Evolutionary conservation across 2,329 filamentous ascomycete genomes (phyloP), one percentile per base, ranked within the genome.

Genomic region (Fusarium coffeatum): DNA sequence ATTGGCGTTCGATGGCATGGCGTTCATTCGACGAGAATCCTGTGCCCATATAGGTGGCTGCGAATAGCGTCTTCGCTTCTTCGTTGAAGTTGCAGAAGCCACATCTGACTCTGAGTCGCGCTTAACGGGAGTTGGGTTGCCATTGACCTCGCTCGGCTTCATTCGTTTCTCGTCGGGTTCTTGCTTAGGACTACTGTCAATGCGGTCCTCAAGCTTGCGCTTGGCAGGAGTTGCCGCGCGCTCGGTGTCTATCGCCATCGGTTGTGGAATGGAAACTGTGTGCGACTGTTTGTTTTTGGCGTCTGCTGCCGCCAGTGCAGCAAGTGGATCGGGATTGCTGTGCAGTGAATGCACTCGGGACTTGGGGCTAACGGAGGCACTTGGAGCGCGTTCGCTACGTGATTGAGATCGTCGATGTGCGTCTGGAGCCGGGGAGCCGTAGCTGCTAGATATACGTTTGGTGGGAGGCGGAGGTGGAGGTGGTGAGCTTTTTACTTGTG

Each of bases 311-410:
- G 78, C 78, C 15, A 74, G 59, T 22, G 68, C 66, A 43, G 70
- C 61, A 22, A 72, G 66, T 43, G 71, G 73, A 53, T 82, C 81
- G 46, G 80, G 74, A 73, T 78, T 84, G 76, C 79, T 85, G 61
- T 82, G 82, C 40, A 88, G 76, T 71, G 85, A 88, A 41, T 85
- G 81, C 18, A 90, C 82, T 68, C 87, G 85, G 37, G 92, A 93
- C 80, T 93, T 94, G 30, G 93, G 93, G 77, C 92, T 95, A 53
- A 95, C 88, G 75, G 92, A 94, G 55, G 91, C 79, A 77, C 90
- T 93, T 51, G 87, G 84, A 66, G 92, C 92, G 74, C 91, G 87
- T 58, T 93, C 90, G 68, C 85, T 85, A 50, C 85, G 84, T 45
- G 86, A 85, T 61, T 85, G 82, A 45, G 85, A 84, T 76, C 87